Percentiles rank a stretch among this genome's conserved stretches.
These are phyloP conservation scores for Pyrenophora seminiperda DNA, from an alignment of 2,329 filamentous ascomycete genomes.

Conservation along the genomic window DNA sequence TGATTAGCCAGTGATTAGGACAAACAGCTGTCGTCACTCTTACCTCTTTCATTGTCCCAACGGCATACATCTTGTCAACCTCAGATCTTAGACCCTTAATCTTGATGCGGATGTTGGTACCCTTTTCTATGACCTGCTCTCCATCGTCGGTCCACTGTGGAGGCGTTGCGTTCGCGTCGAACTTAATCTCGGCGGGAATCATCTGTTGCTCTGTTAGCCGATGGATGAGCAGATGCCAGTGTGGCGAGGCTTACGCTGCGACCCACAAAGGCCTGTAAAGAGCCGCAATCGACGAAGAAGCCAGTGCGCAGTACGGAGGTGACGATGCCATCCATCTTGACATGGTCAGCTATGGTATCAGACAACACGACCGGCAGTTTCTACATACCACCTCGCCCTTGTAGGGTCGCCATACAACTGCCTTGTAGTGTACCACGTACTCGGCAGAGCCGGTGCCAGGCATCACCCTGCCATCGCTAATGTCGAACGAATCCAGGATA, in stretches of 20 bases:
- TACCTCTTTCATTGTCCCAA: conserved; percentile 91
- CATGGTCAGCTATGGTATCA: conserved; percentile 29
- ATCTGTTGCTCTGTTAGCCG: conserved; percentile 60
- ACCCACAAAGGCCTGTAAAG: conserved; percentile 78
- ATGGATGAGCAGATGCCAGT: conserved; percentile 16
- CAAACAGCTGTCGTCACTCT: conserved; percentile 6
- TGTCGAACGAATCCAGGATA: conserved; percentile 95
- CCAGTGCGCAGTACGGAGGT: conserved; percentile 88
- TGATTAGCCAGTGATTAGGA: conserved; percentile 18
- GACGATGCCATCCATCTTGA: conserved; percentile 88
- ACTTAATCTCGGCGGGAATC: conserved; percentile 90
- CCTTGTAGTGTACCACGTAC: conserved; percentile 92
- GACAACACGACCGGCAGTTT: background rate
- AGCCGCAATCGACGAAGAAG: conserved; percentile 85
- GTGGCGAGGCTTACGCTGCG: conserved; percentile 68
- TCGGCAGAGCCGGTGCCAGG: conserved; percentile 90
- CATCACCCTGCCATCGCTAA: conserved; percentile 89
- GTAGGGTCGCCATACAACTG: conserved; percentile 97
- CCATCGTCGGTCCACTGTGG: conserved; percentile 95
- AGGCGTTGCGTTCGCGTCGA: conserved; percentile 94
- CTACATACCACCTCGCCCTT: conserved; percentile 90
- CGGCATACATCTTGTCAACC: conserved; percentile 93
- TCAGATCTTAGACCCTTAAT: conserved; percentile 93
- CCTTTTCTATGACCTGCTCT: conserved; percentile 90
- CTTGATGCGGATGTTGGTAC: conserved; percentile 91